Evolutionary conservation across 345 rosid genomes (phyloP).

Genomic region (Chamaenerion angustifolium): DNA sequence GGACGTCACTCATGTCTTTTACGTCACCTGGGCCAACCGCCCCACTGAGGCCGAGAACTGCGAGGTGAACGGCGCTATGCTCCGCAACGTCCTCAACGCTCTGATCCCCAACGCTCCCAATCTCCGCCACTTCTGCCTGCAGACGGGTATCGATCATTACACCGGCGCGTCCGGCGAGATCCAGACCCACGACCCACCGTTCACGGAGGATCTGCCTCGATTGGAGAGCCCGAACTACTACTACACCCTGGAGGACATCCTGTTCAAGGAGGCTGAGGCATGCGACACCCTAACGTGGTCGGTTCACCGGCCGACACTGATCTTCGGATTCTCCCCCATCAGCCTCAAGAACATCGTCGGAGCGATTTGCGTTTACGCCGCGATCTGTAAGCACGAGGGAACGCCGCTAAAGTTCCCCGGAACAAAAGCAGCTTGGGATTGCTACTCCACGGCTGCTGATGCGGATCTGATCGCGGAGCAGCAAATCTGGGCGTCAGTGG

Average conservation of each 20-base stretch:
- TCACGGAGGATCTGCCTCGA: conserved; percentile 73
- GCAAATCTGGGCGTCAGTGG: conserved; percentile 78
- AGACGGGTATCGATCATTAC: conserved; percentile 67
- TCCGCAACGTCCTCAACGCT: conserved; percentile 52
- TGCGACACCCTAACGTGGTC: conserved; percentile 58
- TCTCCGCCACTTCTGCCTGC: conserved; percentile 72
- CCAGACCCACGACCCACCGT: conserved; percentile 47
- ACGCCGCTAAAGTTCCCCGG: conserved; percentile 50
- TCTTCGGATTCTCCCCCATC: conserved; percentile 74
- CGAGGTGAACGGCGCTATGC: conserved; percentile 50
- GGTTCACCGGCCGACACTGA: conserved; percentile 42
- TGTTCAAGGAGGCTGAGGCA: conserved; percentile 41
- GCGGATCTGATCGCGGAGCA: conserved; percentile 84
- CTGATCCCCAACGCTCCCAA: conserved; percentile 56
- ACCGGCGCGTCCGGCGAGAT: conserved; percentile 27
- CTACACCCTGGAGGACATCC: conserved; percentile 48
- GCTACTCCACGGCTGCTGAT: conserved; percentile 35
- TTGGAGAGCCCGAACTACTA: conserved; percentile 44
- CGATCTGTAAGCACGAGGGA: conserved; percentile 67
- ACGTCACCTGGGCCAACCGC: conserved; percentile 51
- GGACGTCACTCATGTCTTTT: conserved; percentile 72
- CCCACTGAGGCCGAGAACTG: conserved; percentile 48
- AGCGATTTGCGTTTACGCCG: conserved; percentile 56
- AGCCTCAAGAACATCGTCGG: conserved; percentile 62
- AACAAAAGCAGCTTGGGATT: conserved; percentile 50